A percentile compares a stretch with the other conserved stretches of the same genome.
phyloP scores from a whole-genome alignment of 208 protist genomes.

The Angomonas ambiguus region DNA sequence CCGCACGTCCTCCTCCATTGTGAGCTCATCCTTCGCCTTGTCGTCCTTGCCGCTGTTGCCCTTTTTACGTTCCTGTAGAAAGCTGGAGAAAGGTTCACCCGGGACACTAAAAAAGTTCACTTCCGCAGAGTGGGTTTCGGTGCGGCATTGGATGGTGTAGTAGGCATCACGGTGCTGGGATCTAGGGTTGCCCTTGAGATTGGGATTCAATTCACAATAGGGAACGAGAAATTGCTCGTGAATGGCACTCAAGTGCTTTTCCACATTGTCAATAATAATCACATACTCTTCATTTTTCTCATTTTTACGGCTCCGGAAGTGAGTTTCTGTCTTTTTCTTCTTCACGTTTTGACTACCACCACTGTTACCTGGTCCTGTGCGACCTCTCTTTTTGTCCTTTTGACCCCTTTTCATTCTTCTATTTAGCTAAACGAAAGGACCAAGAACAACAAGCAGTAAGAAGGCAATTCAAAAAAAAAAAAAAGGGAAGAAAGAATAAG shows the following conservation, averaged over 20 bases:
- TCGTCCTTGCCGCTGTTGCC: slow-evolving; percentile 13
- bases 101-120: slow-evolving; percentile 27
- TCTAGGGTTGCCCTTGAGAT: not conserved
- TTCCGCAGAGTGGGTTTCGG: slow-evolving; percentile 74
- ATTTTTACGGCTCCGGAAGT: not conserved
- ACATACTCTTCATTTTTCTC: slow-evolving; percentile 30
- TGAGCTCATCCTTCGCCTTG: not conserved
- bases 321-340: not conserved
- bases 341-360: not conserved
- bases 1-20: not conserved
- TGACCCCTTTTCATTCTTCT: no score
- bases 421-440: no score
- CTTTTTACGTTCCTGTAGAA: not conserved
- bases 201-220: slow-evolving; percentile 44
- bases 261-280: slow-evolving; percentile 81
- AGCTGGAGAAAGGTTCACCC: not conserved
- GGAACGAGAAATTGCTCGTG: slow-evolving; percentile 44
- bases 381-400: no score
- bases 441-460: no score
- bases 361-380: not conserved
- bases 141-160: slow-evolving; percentile 58
- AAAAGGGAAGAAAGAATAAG: no score
- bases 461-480: slow-evolving; percentile 2
- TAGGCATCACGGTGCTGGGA: slow-evolving; percentile 19
- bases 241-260: slow-evolving; percentile 77